phyloP scores from a whole-genome alignment of 1,139 yeast genomes.

The Schwanniomyces etchellsii region DNA sequence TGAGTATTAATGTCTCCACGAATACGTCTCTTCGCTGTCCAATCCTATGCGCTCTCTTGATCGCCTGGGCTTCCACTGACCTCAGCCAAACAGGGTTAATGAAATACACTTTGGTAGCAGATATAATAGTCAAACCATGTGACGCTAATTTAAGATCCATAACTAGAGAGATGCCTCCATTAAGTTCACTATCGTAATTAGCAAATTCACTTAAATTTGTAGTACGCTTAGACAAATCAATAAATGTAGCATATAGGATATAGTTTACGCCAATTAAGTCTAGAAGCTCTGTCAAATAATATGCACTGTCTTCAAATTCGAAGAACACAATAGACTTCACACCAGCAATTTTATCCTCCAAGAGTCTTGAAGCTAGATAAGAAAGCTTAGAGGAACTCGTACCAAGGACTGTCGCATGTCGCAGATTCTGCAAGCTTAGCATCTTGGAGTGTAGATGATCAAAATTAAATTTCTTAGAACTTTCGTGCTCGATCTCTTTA shows the following conservation, averaged over 20 bases:
- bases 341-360: conserved; percentile 42
- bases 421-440: conserved; percentile 9
- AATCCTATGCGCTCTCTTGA: conserved; percentile 68
- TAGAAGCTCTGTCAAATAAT: conserved; percentile 57
- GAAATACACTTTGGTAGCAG: conserved; percentile 65
- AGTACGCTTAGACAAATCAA: conserved; percentile 46
- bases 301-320: conserved; percentile 69
- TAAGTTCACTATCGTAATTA: conserved; percentile 20
- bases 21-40: conserved; percentile 46
- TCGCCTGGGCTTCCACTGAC: conserved; percentile 67
- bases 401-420: conserved; percentile 41
- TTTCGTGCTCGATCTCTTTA: background rate
- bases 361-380: conserved; percentile 47
- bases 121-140: conserved; percentile 63
- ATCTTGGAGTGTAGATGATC: background rate
- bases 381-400: conserved; percentile 60
- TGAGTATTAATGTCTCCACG: conserved; percentile 62
- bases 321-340: conserved; percentile 60
- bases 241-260: conserved; percentile 58
- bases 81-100: conserved; percentile 68
- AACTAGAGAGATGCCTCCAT: conserved; percentile 49
- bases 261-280: conserved; percentile 58
- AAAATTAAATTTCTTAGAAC: background rate
- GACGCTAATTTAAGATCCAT: conserved; percentile 69
- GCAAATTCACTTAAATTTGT: conserved; percentile 49